Conservation (phyloP, 2,329 filamentous ascomycete species). For the Penicillium sp. region DNA sequence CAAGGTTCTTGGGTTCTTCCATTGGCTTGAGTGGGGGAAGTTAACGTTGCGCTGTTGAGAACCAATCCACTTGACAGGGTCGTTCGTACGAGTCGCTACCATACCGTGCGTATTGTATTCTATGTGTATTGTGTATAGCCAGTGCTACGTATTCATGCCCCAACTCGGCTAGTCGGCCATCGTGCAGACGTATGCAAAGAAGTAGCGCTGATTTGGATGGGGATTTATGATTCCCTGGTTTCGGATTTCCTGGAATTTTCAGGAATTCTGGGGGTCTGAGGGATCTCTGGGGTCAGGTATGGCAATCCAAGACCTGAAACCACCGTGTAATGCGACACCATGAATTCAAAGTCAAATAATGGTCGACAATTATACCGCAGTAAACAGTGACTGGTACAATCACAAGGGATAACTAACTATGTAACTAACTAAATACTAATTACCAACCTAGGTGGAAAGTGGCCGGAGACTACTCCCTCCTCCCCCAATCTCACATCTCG, state of each 20-base stretch:
- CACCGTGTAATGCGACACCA: background rate
- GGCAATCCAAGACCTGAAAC: background rate
- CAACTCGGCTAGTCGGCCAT: slow-evolving; percentile 14
- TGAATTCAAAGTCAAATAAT: too few relatives aligned
- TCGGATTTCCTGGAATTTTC: too few relatives aligned
- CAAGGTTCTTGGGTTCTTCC: slow-evolving; percentile 31
- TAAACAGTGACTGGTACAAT: too few relatives aligned
- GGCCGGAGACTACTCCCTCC: slow-evolving; percentile 8
- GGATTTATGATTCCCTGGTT: background rate
- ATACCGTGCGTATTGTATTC: slow-evolving; percentile 8
- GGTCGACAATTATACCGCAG: too few relatives aligned
- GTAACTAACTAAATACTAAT: too few relatives aligned
- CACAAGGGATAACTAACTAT: too few relatives aligned
- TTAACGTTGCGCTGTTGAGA: slow-evolving; percentile 24
- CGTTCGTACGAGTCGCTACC: slow-evolving; percentile 16
- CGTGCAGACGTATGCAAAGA: slow-evolving; percentile 10
- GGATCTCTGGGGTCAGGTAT: background rate
- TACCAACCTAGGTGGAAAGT: slow-evolving; percentile 1
- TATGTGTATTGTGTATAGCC: background rate
- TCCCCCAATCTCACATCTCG: slow-evolving; percentile 28
- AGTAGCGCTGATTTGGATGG: background rate
- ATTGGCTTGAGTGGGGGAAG: slow-evolving; percentile 26
- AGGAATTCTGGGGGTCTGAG: too few relatives aligned
- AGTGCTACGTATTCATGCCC: slow-evolving; percentile 17
- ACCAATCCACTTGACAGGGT: slow-evolving; percentile 26